Base-by-base conservation (phyloP, 75 land plant species). In the Cryptomeria japonica region DNA sequence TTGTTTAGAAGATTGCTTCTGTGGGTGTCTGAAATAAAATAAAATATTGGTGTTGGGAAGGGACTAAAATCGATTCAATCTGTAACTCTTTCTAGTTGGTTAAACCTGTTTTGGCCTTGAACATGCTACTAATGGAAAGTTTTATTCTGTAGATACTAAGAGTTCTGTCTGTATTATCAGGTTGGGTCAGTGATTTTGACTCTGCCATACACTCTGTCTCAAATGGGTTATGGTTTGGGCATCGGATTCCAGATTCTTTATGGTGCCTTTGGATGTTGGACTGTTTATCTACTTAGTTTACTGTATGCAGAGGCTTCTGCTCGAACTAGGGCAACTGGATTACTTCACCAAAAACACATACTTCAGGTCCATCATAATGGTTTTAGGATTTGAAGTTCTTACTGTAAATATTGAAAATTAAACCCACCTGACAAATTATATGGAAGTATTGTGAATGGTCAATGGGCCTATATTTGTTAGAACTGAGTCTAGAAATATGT, bases 191-290 rank as follows among this genome's bases (percentile, higher is more conserved):
- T 87, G 42, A 86, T 94, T 31, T 83, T 94, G 61, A 94, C 95
- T 25, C 90, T 94, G 12, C 95, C 95, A 8, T 92, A 92, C 77
- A 88, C 95, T 12, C 89, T 92, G 34, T 91, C 95, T 9, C 95
- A 94, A 77, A 73, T 94, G 91, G 95, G 95, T 2, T 88, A 89
- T 80, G 79, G 86, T 1, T 93, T 88, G 12, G 94, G 93, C 22
- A 89, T 93, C 16, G 3, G 87, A 15, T 83, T 90, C 3, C 93
- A 94, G 87, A 46, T 94, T 14, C 84, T 94, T 68, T 92, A 91
- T 58, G 93, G 93, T 2, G 42, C 87, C 0, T 44, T 94, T 39
- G 93, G 95, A 41, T 91, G 93, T 84, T 94, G 93, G 93, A 92
- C 95, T 11, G 91, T 89, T 0, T 94, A 90, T 37, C 86, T 92